Evolutionary conservation across 1,284 basidiomycete genomes (phyloP).

Genomic region (Fomitopsis schrenkii): DNA sequence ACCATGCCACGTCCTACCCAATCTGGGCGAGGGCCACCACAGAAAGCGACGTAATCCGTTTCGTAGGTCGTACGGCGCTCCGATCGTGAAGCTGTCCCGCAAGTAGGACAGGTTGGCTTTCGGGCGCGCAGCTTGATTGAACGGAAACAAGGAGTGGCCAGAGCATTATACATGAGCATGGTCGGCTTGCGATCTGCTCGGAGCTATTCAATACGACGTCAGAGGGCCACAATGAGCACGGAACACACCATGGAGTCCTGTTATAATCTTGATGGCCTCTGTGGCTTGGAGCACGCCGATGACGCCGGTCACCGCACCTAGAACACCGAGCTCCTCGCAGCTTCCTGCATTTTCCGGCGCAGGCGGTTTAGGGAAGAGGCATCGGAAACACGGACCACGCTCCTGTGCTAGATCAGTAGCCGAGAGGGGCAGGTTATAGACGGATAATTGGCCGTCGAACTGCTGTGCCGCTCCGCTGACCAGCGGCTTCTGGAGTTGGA

Average conservation of each 20-base stretch:
- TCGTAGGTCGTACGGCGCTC: slow-evolving; percentile 42
- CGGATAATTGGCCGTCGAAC: slow-evolving; percentile 86
- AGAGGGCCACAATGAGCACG: background rate
- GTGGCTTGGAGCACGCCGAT: slow-evolving; percentile 91
- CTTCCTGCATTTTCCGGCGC: slow-evolving; percentile 61
- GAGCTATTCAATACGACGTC: background rate
- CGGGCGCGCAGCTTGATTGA: slow-evolving; percentile 75
- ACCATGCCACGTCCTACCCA: slow-evolving; percentile 53
- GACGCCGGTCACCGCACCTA: slow-evolving; percentile 88
- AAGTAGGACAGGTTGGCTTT: slow-evolving; percentile 59
- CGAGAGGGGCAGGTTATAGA: slow-evolving; percentile 56
- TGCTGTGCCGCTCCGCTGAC: slow-evolving; percentile 93
- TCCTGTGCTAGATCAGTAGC: background rate
- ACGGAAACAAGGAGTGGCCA: slow-evolving; percentile 72
- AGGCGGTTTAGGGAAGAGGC: slow-evolving; percentile 82
- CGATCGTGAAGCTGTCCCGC: slow-evolving; percentile 41
- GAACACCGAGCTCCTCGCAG: slow-evolving; percentile 90
- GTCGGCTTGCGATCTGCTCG: slow-evolving; percentile 52
- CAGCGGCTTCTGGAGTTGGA: slow-evolving; percentile 70
- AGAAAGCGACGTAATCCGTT: slow-evolving; percentile 76
- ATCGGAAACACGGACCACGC: slow-evolving; percentile 88
- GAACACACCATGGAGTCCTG: slow-evolving; percentile 64
- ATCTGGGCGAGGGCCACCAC: slow-evolving; percentile 64
- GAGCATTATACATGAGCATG: slow-evolving; percentile 71
- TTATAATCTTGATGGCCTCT: slow-evolving; percentile 83